These are phyloP conservation scores for Xerocomus potaroensis DNA, from an alignment of 768 basidiomycete species.

Conservation along the genomic window DNA sequence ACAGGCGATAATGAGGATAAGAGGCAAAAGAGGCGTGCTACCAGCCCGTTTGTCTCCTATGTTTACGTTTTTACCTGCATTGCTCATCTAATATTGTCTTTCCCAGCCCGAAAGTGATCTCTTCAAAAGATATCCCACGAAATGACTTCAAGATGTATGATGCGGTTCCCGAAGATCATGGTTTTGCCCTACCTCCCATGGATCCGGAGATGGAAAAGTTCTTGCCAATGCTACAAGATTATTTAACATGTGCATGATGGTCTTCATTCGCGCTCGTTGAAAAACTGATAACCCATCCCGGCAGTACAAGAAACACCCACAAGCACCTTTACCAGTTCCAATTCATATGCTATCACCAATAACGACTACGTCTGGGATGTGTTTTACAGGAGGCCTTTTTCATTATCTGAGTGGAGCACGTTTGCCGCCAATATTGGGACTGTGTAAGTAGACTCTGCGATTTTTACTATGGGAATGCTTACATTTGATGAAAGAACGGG, in stretches of 20 bases:
- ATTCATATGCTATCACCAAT: conserved; percentile 1
- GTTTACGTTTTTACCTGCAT: not conserved
- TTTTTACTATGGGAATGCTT: not conserved
- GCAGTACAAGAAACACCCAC: conserved; percentile 27
- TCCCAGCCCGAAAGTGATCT: conserved; percentile 51
- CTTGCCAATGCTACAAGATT: conserved; percentile 71
- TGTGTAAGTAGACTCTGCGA: conserved; percentile 41
- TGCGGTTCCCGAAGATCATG: conserved; percentile 48
- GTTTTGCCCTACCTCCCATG: conserved; percentile 25
- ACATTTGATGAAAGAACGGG: conserved; percentile 45
- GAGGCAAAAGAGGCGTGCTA: conserved; percentile 27
- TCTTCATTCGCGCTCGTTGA: not conserved
- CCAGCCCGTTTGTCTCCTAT: conserved; percentile 39
- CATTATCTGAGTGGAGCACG: conserved; percentile 57
- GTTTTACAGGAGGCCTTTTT: conserved; percentile 67
- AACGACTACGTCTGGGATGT: conserved; percentile 83
- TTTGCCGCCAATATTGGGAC: conserved; percentile 56
- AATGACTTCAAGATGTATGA: conserved; percentile 67
- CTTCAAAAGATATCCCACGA: conserved; percentile 45
- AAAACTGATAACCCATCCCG: conserved; percentile 1
- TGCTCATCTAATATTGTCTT: not conserved
- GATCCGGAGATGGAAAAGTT: conserved; percentile 75
- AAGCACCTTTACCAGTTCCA: not conserved
- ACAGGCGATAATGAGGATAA: conserved; percentile 10
- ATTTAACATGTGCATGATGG: conserved; percentile 50